A percentile compares a stretch with the other conserved stretches of the same genome.
phyloP scores from a whole-genome alignment of 441 rosid species.

The Mallotus repandus region DNA sequence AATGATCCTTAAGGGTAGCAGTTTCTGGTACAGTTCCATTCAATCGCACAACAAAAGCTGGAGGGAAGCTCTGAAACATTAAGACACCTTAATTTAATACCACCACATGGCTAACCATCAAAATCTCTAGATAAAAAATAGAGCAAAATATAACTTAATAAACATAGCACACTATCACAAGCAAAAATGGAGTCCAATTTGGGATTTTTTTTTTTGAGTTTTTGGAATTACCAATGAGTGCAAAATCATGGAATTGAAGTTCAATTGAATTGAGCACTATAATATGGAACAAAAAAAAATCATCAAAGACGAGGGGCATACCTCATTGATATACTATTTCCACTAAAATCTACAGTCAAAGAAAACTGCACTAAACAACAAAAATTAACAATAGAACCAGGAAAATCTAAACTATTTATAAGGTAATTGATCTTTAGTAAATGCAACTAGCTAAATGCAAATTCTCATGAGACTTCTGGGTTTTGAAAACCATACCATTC shows the following conservation, averaged over 20 bases:
- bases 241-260: not conserved
- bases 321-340: not conserved
- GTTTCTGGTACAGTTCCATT: not conserved
- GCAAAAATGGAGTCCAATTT: not conserved
- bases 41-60: slow-evolving; percentile 21
- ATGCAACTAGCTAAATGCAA: no score
- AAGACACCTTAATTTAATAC: not conserved
- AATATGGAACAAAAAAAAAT: not conserved
- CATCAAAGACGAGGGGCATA: not conserved
- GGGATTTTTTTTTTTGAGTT: not conserved
- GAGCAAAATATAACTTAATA: not conserved
- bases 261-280: not conserved
- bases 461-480: no score
- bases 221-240: not conserved
- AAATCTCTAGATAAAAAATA: not conserved
- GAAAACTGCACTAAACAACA: no score
- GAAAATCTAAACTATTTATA: no score
- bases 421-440: no score
- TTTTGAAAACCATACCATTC: not conserved
- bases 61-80: slow-evolving; percentile 29
- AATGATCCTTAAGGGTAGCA: slow-evolving; percentile 23
- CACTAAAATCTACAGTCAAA: not conserved
- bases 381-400: no score
- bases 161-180: not conserved
- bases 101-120: not conserved